A percentile compares a stretch with the other conserved stretches of the same genome.
phyloP scores from a whole-genome alignment of 2,329 filamentous ascomycete genomes.

The Chalaropsis ovoidea region DNA sequence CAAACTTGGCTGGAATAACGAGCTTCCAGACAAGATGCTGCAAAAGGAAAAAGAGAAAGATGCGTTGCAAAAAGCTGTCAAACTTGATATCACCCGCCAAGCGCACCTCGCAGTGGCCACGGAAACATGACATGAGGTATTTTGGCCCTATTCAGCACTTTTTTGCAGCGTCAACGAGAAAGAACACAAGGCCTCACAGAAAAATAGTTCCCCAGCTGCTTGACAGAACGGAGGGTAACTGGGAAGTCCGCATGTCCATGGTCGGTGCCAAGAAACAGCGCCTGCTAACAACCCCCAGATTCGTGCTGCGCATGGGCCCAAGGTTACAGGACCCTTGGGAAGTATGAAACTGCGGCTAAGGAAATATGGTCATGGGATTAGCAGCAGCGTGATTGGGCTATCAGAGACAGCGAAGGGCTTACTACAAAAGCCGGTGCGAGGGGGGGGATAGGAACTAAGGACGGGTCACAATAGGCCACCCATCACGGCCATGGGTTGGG shows the following conservation, averaged over 20 bases:
- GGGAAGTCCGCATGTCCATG: background rate
- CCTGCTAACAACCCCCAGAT: background rate
- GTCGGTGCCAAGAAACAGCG: background rate
- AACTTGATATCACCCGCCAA: too few relatives aligned
- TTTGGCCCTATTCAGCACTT: too few relatives aligned
- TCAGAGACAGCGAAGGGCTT: background rate
- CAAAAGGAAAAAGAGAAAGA: too few relatives aligned
- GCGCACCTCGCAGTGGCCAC: too few relatives aligned
- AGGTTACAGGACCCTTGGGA: background rate
- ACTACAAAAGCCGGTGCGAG: background rate
- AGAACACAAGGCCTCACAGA: background rate
- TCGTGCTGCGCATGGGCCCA: background rate
- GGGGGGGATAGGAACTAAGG: background rate
- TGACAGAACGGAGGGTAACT: background rate
- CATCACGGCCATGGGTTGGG: background rate
- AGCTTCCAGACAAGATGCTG: too few relatives aligned
- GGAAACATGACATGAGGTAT: too few relatives aligned
- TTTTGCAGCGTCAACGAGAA: background rate
- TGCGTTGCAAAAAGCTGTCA: too few relatives aligned
- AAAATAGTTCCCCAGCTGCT: background rate
- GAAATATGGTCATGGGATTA: background rate
- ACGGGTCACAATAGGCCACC: background rate
- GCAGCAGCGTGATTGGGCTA: background rate
- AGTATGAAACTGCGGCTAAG: background rate
- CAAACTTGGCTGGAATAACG: background rate